Conservation (phyloP, 208 protist genomes). For the Crithidia sp. region DNA sequence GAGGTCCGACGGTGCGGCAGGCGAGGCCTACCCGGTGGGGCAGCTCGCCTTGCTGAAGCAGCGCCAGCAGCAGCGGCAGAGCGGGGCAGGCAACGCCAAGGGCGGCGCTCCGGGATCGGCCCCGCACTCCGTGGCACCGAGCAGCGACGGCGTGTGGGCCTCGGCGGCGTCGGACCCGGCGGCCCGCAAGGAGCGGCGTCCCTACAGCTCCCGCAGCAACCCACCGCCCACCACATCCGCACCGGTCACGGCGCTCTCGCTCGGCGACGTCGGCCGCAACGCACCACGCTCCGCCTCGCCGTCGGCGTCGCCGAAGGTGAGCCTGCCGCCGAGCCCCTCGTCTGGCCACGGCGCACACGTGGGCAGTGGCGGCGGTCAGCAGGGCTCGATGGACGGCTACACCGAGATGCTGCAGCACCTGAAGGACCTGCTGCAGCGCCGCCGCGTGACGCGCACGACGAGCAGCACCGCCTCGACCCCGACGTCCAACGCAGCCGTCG, state of each 20-base stretch:
- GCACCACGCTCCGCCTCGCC: slow-evolving; percentile 12
- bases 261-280: slow-evolving; percentile 22
- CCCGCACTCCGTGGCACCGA: not conserved
- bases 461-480: slow-evolving; percentile 27
- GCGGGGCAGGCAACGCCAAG: slow-evolving; percentile 1
- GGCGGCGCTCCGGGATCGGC: slow-evolving; percentile 2
- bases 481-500: not conserved
- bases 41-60: slow-evolving; percentile 73
- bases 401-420: slow-evolving; percentile 86
- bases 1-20: not conserved
- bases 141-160: slow-evolving; percentile 7
- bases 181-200: slow-evolving; percentile 4
- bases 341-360: not conserved
- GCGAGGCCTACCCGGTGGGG: slow-evolving; percentile 18
- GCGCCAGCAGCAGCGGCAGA: slow-evolving; percentile 38
- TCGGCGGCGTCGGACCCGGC: slow-evolving; percentile 13
- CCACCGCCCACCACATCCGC: not conserved
- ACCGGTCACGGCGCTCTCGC: slow-evolving; percentile 36
- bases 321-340: not conserved
- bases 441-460: slow-evolving; percentile 26
- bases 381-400: slow-evolving; percentile 68
- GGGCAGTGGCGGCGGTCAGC: slow-evolving; percentile 18
- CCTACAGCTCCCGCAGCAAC: slow-evolving; percentile 9
- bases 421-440: slow-evolving; percentile 68
- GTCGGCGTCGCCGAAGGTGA: slow-evolving; percentile 16